Percentiles rank a stretch among this genome's conserved stretches.
phyloP scores from a whole-genome alignment of 164 flowering plant genomes.

The Sedum album region DNA sequence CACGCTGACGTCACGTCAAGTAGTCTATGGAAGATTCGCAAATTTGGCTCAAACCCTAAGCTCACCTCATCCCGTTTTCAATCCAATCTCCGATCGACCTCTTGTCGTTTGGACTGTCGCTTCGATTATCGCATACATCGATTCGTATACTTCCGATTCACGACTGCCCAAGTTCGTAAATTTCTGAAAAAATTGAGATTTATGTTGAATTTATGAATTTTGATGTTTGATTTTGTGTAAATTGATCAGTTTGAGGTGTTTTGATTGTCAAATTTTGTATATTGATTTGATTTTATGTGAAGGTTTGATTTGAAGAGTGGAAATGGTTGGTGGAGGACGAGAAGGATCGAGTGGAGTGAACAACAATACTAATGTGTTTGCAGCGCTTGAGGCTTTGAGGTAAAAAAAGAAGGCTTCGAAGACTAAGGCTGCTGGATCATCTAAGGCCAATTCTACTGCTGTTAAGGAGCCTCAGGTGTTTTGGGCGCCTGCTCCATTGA shows the following conservation, averaged over 20 bases:
- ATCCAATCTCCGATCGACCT: too few species aligned
- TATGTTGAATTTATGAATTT: too few species aligned
- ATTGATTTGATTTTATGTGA: neutral
- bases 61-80: too few species aligned
- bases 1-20: too few species aligned
- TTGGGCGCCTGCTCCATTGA: slow-evolving; percentile 76
- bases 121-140: too few species aligned
- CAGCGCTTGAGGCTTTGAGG: slow-evolving; percentile 46
- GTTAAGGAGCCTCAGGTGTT: slow-evolving; percentile 45
- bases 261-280: too few species aligned
- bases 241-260: neutral
- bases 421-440: slow-evolving; percentile 22
- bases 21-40: too few species aligned
- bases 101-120: too few species aligned
- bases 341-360: slow-evolving; percentile 31
- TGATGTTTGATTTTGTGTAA: neutral
- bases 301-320: neutral
- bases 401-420: slow-evolving; percentile 54
- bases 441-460: slow-evolving; percentile 30
- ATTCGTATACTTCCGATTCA: too few species aligned
- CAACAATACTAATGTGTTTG: slow-evolving; percentile 47
- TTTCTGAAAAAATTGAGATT: too few species aligned
- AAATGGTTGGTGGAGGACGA: slow-evolving; percentile 51
- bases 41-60: too few species aligned
- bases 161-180: too few species aligned